phyloP scores from a whole-genome alignment of 352 stramenopile genomes.

The Plasmopara viticola region DNA sequence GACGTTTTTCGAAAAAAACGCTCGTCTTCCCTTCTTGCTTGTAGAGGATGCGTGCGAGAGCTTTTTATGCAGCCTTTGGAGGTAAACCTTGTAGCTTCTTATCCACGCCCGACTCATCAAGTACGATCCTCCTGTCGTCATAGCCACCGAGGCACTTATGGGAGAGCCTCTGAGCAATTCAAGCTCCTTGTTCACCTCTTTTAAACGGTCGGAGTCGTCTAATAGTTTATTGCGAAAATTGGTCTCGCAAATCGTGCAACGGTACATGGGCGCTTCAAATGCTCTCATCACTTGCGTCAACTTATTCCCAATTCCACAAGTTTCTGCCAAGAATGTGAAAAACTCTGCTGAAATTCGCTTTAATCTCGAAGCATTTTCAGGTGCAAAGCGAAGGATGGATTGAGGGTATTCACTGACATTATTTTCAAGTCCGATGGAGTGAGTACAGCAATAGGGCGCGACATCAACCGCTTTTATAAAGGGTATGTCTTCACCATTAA shows the following conservation, averaged over 20 bases:
- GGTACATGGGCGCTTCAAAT: conserved; percentile 42
- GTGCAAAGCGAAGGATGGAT: conserved; percentile 33
- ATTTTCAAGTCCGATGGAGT: conserved; percentile 22
- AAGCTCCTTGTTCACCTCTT: conserved; percentile 41
- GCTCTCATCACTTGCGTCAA: conserved; percentile 13
- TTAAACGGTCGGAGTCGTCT: conserved; percentile 43
- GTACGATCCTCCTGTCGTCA: conserved; percentile 27
- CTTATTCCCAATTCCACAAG: conserved; percentile 16
- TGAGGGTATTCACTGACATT: background rate
- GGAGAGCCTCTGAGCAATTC: conserved; percentile 38
- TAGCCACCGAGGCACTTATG: conserved; percentile 16
- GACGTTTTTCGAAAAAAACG: conserved; percentile 7
- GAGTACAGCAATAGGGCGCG: conserved; percentile 37
- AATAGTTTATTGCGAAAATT: conserved; percentile 47
- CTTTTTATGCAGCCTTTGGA: conserved; percentile 43
- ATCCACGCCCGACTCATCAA: conserved; percentile 73
- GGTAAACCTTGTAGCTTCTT: conserved; percentile 58
- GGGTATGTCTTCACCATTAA: conserved; percentile 38
- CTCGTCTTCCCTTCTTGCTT: conserved; percentile 24
- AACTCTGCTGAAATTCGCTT: conserved; percentile 56
- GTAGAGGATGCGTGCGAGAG: conserved; percentile 27
- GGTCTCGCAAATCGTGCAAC: conserved; percentile 40
- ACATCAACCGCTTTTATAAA: conserved; percentile 52
- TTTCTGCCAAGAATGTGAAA: conserved; percentile 39
- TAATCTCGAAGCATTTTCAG: conserved; percentile 41